phyloP scores from a whole-genome alignment of 2,329 filamentous ascomycete species.

The Pyricularia pennisetigena region DNA sequence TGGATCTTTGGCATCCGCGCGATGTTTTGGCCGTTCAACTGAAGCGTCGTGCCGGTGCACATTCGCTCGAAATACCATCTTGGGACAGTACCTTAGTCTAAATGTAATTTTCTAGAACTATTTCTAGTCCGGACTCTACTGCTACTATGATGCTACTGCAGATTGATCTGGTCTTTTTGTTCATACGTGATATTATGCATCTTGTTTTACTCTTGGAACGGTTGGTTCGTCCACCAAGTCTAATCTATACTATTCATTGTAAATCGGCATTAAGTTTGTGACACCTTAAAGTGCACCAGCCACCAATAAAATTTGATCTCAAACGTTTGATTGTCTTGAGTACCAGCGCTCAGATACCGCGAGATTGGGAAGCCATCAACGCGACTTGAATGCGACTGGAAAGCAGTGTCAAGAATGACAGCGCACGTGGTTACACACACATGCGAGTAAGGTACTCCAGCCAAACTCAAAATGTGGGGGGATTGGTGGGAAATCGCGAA shows the following conservation, averaged over 20 bases:
- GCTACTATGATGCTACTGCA: no score
- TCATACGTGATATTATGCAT: neutral
- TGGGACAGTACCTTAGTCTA: neutral
- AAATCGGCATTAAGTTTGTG: neutral
- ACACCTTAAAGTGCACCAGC: neutral
- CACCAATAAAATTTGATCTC: no score
- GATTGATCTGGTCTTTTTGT: neutral
- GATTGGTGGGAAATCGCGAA: neutral
- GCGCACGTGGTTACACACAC: neutral
- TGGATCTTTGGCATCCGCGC: neutral
- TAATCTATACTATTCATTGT: no score
- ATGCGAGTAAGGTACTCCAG: neutral
- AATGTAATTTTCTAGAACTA: no score
- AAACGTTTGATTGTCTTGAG: neutral
- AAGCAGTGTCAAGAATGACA: neutral
- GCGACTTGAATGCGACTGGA: neutral
- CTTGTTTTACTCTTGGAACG: neutral
- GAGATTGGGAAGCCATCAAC: neutral
- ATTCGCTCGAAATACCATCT: neutral
- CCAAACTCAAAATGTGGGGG: neutral
- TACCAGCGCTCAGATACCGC: neutral
- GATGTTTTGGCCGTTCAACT: neutral
- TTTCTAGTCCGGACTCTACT: no score
- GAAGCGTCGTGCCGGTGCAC: neutral
- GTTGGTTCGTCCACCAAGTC: no score